Evolutionary conservation across 352 stramenopile species (phyloP), one percentile per base, ranked within the genome.

Genomic region (Pythium plurisporium): DNA sequence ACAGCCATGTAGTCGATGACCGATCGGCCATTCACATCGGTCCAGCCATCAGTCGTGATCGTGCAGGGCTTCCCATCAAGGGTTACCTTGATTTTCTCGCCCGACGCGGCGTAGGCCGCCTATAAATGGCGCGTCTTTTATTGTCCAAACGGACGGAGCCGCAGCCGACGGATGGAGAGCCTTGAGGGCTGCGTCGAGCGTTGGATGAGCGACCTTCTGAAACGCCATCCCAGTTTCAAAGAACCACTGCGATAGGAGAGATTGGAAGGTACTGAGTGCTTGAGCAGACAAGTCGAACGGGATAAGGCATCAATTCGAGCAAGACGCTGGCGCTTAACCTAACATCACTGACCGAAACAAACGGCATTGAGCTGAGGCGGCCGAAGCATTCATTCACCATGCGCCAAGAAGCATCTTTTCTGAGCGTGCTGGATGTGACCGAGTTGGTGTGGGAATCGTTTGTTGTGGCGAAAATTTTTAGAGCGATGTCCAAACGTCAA

Each of bases 171-270:
- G 37, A 19, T 44, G 37, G 37, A 44, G 8, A 19, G 37, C 17
- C 37, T 44, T 44, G 37, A 44, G 37, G 9, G 37, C n/a, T n/a
- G n/a, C n/a, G n/a, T n/a, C n/a, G n/a, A n/a, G n/a, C n/a, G 37
- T 44, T 19, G 37, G 37, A 22, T 44, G 37, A 22, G 37, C 37
- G 37, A 44, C 37, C 37, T 44, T 44, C 12, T 19, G 12, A 44
- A 44, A 44, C 37, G 37, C 37, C 37, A 44, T 44, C 37, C 37
- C 37, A 19, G 37, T 44, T 9, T 44, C 6, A 44, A n/a, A n/a
- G n/a, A n/a, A n/a, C n/a, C n/a, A n/a, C n/a, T n/a, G n/a, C n/a
- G 37, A 44, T 44, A 44, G 19, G 37, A 44, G 37, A 44, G 37
- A 23, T 9, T 44, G 37, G 20, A 44, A 44, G 12, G 12, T n/a